Percentiles rank a stretch among this genome's conserved stretches.
Conservation (phyloP, 2,329 filamentous ascomycete genomes). For the Xylaria sp. region DNA sequence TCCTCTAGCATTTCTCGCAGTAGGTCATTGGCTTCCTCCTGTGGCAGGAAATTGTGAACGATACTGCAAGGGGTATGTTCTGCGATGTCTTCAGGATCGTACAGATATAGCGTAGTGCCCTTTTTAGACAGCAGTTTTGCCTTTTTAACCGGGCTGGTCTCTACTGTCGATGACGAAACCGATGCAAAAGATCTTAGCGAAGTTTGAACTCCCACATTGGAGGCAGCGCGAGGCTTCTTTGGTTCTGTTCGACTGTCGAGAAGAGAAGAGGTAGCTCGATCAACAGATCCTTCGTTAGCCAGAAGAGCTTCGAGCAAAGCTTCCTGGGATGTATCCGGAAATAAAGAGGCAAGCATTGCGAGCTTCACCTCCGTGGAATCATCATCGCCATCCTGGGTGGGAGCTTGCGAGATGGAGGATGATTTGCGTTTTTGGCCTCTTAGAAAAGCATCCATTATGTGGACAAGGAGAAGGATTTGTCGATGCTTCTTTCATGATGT, state of each 20-base stretch:
- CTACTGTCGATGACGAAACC: constrained; percentile 30
- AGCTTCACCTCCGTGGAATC: constrained; percentile 92
- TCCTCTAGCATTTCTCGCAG: constrained; percentile 81
- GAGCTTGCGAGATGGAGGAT: constrained; percentile 39
- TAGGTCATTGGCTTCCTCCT: constrained; percentile 76
- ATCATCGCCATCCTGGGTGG: constrained; percentile 51
- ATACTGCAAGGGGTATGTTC: constrained; percentile 89
- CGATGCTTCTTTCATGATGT: constrained; percentile 22
- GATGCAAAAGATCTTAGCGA: constrained; percentile 68
- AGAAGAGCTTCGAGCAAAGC: constrained; percentile 82
- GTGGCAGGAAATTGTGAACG: constrained; percentile 87
- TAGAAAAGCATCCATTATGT: constrained; percentile 68
- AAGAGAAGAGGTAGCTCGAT: constrained; percentile 70
- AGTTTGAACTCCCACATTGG: constrained; percentile 66
- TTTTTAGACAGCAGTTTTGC: constrained; percentile 72
- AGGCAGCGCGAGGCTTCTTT: constrained; percentile 46
- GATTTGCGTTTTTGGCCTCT: constrained; percentile 64
- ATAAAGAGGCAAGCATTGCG: constrained; percentile 81
- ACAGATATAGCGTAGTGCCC: constrained; percentile 86
- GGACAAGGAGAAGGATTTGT: neutral
- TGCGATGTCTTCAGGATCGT: constrained; percentile 82
- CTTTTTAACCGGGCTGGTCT: constrained; percentile 50
- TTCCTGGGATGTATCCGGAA: constrained; percentile 72
- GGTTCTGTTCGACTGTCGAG: constrained; percentile 42
- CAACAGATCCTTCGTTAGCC: constrained; percentile 80